phyloP scores from a whole-genome alignment of 306 rosid genomes.

The Hylodesmum podocarpum region DNA sequence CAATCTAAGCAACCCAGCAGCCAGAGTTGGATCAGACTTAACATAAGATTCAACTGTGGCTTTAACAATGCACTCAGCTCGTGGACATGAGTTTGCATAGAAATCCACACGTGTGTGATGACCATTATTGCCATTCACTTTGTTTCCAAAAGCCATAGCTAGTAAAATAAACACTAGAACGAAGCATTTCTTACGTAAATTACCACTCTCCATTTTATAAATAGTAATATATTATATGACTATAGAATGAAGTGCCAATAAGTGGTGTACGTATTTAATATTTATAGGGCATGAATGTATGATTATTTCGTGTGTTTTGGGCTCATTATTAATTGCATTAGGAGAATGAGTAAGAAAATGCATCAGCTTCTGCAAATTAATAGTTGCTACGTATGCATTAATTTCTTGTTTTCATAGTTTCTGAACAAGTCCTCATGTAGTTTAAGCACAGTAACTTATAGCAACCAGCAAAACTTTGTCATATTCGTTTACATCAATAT shows the following conservation, averaged over 20 bases:
- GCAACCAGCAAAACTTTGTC: not conserved
- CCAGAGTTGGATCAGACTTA: not conserved
- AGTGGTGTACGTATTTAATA: not conserved
- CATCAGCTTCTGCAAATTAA: not conserved
- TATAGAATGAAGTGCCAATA: too few relatives aligned
- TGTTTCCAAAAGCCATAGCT: not conserved
- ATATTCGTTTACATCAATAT: not conserved
- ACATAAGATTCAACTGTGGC: slow-evolving; percentile 19
- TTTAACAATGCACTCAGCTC: slow-evolving; percentile 23
- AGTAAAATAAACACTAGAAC: not conserved
- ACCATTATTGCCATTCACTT: not conserved
- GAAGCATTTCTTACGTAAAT: not conserved
- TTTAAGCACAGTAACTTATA: not conserved
- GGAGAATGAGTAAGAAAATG: not conserved
- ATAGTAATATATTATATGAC: too few relatives aligned
- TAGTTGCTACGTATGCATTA: not conserved
- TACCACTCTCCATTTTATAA: not conserved
- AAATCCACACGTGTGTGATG: slow-evolving; percentile 15
- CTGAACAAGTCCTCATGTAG: not conserved
- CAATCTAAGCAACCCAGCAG: slow-evolving; percentile 20
- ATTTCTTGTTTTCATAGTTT: not conserved
- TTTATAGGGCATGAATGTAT: not conserved
- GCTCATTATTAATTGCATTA: not conserved
- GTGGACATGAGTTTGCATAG: slow-evolving; percentile 5
- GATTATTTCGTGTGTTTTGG: not conserved